Evolutionary conservation across 352 stramenopile species (phyloP).

Genomic region (Pythium phragmitis): DNA sequence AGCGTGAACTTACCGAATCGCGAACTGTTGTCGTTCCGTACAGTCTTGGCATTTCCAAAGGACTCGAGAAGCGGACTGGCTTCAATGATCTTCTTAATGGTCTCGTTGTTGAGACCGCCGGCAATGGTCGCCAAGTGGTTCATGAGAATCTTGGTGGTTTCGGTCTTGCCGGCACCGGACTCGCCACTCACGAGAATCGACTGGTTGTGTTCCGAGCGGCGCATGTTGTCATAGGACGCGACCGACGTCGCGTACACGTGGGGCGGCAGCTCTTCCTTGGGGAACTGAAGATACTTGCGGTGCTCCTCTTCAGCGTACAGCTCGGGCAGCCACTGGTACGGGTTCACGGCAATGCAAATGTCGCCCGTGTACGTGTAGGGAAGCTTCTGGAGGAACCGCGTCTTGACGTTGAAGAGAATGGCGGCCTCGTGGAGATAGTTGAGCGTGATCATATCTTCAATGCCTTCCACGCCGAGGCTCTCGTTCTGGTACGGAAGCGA

Average conservation of each 20-base stretch:
- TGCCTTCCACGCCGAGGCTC: slow-evolving; percentile 48
- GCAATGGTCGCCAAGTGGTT: slow-evolving; percentile 81
- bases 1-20: slow-evolving; percentile 61
- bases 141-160: slow-evolving; percentile 91
- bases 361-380: slow-evolving; percentile 97
- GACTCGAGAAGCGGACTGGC: slow-evolving; percentile 81
- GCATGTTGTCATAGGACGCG: slow-evolving; percentile 69
- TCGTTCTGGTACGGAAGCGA: slow-evolving; percentile 80
- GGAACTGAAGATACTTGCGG: slow-evolving; percentile 59
- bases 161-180: slow-evolving; percentile 85
- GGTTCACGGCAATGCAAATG: slow-evolving; percentile 97
- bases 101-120: slow-evolving; percentile 62
- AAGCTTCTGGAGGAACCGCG: slow-evolving; percentile 76
- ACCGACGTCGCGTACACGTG: slow-evolving; percentile 76
- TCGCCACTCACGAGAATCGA: slow-evolving; percentile 87
- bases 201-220: slow-evolving; percentile 65
- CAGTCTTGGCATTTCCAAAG: slow-evolving; percentile 72
- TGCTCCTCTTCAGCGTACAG: slow-evolving; percentile 82
- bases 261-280: slow-evolving; percentile 55
- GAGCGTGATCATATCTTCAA: slow-evolving; percentile 85
- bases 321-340: slow-evolving; percentile 90
- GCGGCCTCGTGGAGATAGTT: slow-evolving; percentile 90
- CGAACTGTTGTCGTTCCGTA: slow-evolving; percentile 49
- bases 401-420: slow-evolving; percentile 91
- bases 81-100: slow-evolving; percentile 82